Conservation (phyloP, 2,329 filamentous ascomycete genomes). For the Phialophora tarda region DNA sequence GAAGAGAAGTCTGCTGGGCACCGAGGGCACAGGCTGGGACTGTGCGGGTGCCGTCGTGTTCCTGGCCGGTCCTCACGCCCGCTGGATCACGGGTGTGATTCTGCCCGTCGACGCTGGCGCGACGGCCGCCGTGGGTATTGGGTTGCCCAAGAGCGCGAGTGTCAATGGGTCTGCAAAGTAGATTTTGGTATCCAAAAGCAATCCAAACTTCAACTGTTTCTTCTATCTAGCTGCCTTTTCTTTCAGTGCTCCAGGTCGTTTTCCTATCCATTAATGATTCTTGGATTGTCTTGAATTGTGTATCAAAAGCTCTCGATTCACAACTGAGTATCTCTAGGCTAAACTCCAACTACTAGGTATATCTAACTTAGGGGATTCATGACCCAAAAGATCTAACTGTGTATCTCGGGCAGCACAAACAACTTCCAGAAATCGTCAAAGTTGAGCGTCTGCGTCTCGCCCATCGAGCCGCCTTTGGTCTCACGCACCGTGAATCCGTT, state of each 20-base stretch:
- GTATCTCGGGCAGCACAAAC: constrained; percentile 12
- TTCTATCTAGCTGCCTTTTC: too few relatives aligned
- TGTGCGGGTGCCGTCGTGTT: constrained; percentile 57
- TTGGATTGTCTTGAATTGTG: too few relatives aligned
- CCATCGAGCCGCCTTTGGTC: constrained; percentile 44
- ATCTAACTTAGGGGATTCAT: too few relatives aligned
- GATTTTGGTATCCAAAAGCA: too few relatives aligned
- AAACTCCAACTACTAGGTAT: too few relatives aligned
- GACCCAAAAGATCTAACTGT: neutral
- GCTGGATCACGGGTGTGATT: constrained; percentile 59
- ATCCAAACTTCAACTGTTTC: too few relatives aligned
- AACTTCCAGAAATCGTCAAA: constrained; percentile 26
- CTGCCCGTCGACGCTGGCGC: constrained; percentile 56
- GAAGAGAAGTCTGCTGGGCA: constrained; percentile 56
- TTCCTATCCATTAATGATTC: too few relatives aligned
- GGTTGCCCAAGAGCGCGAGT: too few relatives aligned
- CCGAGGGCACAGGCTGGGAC: constrained; percentile 60
- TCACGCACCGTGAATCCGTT: constrained; percentile 55
- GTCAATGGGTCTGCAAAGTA: too few relatives aligned
- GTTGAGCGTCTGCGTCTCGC: constrained; percentile 21
- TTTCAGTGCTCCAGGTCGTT: too few relatives aligned
- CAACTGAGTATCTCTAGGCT: too few relatives aligned
- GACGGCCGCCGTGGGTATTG: constrained; percentile 50
- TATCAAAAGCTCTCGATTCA: too few relatives aligned
- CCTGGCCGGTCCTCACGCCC: constrained; percentile 57